phyloP scores from a whole-genome alignment of 2,329 filamentous ascomycete species.

The Arthrobotrys entomopaga region DNA sequence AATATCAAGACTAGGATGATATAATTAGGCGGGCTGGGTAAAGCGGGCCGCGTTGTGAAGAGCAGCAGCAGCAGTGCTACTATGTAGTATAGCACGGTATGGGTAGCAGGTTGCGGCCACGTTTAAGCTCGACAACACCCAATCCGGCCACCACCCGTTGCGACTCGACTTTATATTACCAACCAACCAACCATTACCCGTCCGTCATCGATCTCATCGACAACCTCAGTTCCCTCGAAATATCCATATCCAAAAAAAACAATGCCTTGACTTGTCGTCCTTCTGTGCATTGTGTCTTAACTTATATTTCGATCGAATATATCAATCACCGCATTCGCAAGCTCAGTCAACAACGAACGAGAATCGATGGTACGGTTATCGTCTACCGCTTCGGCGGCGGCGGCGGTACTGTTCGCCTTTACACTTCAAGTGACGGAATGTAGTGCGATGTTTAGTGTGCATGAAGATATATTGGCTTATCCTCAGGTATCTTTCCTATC shows the following conservation, averaged over 20 bases:
- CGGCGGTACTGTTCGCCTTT: constrained; percentile 29
- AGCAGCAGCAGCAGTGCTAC: too few relatives aligned
- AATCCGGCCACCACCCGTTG: neutral
- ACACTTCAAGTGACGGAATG: constrained; percentile 14
- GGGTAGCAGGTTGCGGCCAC: constrained; percentile 50
- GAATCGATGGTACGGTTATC: constrained; percentile 47
- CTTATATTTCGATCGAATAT: neutral
- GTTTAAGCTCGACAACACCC: constrained; percentile 32
- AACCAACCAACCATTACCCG: neutral
- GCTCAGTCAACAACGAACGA: too few relatives aligned
- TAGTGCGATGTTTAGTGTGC: constrained; percentile 74
- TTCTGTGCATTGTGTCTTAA: too few relatives aligned
- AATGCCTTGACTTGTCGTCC: too few relatives aligned
- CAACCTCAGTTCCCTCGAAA: too few relatives aligned
- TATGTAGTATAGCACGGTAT: too few relatives aligned
- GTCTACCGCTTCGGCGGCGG: constrained; percentile 35
- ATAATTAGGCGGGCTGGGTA: neutral
- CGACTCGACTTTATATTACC: neutral
- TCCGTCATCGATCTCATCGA: too few relatives aligned
- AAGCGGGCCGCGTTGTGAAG: constrained; percentile 14
- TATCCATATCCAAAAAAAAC: too few relatives aligned
- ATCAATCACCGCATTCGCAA: too few relatives aligned
- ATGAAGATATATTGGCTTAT: constrained; percentile 86
- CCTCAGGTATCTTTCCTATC: constrained; percentile 76
- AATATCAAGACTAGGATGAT: too few relatives aligned